Evolutionary conservation across 305 asterid genomes (phyloP), one percentile per base, ranked within the genome.

Genomic region (Plantago rigida): DNA sequence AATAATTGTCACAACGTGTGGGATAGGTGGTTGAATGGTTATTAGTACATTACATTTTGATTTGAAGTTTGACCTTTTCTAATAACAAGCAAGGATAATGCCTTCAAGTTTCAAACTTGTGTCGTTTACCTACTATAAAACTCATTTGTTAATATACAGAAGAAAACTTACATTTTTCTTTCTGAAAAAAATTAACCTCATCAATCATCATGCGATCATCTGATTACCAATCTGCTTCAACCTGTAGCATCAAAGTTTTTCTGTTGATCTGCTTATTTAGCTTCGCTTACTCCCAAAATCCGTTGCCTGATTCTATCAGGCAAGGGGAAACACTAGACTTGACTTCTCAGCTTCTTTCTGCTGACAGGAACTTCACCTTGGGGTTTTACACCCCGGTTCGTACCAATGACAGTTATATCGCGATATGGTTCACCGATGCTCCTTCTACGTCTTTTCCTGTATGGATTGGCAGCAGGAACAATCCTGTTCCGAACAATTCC

Each of bases 381-480:
- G 69, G 73, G 34, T 75, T 78, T 64, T 62, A 67, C 57, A 62
- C 71, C 13, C 75, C 72, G 0, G 4, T 11, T 34, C 41, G 41
- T 46, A 56, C 74, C 39, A 70, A 54, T 4, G n/a, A 42, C 51
- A 70, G 39, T 29, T 75, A 72, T 58, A 1, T 78, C n/a, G 79
- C 78, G 0, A 4, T 72, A 22, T 55, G 69, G 67, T 58, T 57
- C 52, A 67, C 54, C 12, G 7, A 5, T 8, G 2, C 5, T 51
- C 13, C 36, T 15, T 34, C 41, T 34, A 4, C 41, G 7, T 9
- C 36, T 10, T 5, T 5, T 39, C 69, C 69, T 8, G 66, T 70
- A 0, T 75, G 83, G 81, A 68, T 78, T 15, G 79, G 68, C 57
- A 78, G 72, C 68, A 56, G 79, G 36, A 69, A 50, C 2, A 11